phyloP scores from a whole-genome alignment of 2,329 filamentous ascomycete genomes.

The Penicillium sp. region DNA sequence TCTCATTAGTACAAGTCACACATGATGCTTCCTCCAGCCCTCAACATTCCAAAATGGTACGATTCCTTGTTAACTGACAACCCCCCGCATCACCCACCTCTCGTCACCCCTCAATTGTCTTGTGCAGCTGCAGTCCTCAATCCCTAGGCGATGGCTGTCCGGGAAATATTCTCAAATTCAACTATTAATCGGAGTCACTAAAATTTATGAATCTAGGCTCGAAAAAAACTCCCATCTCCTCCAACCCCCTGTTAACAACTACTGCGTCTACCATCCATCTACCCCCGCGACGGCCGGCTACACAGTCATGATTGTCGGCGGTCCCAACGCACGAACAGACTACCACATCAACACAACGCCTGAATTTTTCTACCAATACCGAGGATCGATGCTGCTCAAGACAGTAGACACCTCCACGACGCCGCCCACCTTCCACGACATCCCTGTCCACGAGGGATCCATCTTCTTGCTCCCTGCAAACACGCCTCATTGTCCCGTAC shows the following conservation, averaged over 20 bases:
- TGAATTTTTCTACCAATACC: slow-evolving; percentile 98
- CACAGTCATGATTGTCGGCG: slow-evolving; percentile 88
- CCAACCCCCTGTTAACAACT: slow-evolving; percentile 93
- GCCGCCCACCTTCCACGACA: slow-evolving; percentile 63
- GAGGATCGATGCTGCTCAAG: slow-evolving; percentile 88
- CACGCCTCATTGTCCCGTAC: slow-evolving; percentile 91
- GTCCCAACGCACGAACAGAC: slow-evolving; percentile 91
- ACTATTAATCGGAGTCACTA: not conserved
- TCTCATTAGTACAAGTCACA: not conserved
- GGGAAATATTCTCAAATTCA: no score
- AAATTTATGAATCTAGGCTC: slow-evolving; percentile 56
- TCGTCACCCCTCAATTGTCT: slow-evolving; percentile 13
- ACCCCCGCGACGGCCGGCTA: slow-evolving; percentile 75
- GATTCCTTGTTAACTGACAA: not conserved
- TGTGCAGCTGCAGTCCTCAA: no score
- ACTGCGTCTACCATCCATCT: slow-evolving; percentile 76
- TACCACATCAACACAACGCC: slow-evolving; percentile 97
- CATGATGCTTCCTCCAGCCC: slow-evolving; percentile 33
- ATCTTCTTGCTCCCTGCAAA: slow-evolving; percentile 91
- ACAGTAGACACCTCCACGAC: slow-evolving; percentile 62
- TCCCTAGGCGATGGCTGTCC: no score
- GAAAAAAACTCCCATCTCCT: slow-evolving; percentile 86
- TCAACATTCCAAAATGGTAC: slow-evolving; percentile 45
- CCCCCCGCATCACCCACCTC: not conserved
- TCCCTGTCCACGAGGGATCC: slow-evolving; percentile 85